These are phyloP conservation scores for Rhododendron henanense DNA, from an alignment of 148 eudicot genomes.

Conservation along the genomic window DNA sequence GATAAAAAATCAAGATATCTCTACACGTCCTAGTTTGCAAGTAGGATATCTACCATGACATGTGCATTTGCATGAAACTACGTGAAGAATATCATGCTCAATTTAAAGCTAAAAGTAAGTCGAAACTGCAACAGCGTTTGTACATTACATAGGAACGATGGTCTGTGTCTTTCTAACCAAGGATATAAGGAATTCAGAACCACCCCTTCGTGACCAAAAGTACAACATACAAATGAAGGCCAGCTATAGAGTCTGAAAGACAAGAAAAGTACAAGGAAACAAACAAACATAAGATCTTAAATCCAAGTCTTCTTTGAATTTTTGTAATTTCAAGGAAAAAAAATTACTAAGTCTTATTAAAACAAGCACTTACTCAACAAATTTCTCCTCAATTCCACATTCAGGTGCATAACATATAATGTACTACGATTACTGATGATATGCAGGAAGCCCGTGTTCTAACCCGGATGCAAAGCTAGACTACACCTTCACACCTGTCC, in stretches of 20 bases:
- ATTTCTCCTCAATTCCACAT: not conserved
- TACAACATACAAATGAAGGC: not conserved
- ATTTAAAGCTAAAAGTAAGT: not conserved
- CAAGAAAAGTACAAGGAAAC: not conserved
- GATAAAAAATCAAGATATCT: not conserved
- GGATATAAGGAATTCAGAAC: not conserved
- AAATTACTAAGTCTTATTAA: not conserved
- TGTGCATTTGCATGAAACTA: not conserved
- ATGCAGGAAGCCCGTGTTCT: constrained; percentile 66
- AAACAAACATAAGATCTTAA: not conserved
- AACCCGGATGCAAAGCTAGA: constrained; percentile 22
- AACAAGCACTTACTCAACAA: not conserved
- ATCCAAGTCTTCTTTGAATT: not conserved
- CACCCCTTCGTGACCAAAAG: not conserved
- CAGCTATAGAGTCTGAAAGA: not conserved
- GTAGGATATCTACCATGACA: not conserved
- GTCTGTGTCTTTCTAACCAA: not conserved
- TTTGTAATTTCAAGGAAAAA: not conserved
- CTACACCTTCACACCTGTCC: constrained; percentile 30
- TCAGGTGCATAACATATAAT: not conserved
- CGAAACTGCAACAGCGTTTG: not conserved
- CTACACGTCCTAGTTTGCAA: not conserved
- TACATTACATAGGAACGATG: not conserved
- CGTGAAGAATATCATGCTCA: not conserved
- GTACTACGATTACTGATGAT: not conserved